Evolutionary conservation across 768 basidiomycete genomes (phyloP).

Genomic region (Boletus sensibilis): DNA sequence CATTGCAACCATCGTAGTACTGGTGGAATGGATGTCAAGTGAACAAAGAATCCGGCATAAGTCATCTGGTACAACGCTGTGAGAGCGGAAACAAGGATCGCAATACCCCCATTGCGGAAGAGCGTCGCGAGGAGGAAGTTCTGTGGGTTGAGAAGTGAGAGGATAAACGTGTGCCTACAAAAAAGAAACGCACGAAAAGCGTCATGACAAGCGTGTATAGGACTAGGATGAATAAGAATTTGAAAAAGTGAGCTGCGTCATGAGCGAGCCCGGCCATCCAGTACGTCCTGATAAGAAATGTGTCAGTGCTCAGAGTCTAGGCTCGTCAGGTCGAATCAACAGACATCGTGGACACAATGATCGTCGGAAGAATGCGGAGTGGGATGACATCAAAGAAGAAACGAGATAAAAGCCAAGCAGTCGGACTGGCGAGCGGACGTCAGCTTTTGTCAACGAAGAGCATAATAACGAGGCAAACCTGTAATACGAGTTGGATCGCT

Average conservation of each 20-base stretch:
- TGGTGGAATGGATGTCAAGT: constrained; percentile 79
- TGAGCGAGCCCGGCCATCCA: constrained; percentile 93
- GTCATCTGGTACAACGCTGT: constrained; percentile 81
- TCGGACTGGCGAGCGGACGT: constrained; percentile 51
- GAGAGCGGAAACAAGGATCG: constrained; percentile 82
- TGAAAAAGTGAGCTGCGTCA: constrained; percentile 86
- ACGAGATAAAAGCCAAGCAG: constrained; percentile 88
- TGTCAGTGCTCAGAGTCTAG: constrained; percentile 3
- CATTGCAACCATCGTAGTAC: constrained; percentile 94
- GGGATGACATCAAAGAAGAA: constrained; percentile 89
- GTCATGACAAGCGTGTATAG: constrained; percentile 85
- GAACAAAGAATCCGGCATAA: constrained; percentile 91
- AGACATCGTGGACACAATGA: constrained; percentile 81
- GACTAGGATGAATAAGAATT: constrained; percentile 87
- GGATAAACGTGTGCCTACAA: neutral
- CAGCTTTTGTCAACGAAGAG: neutral
- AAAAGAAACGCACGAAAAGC: constrained; percentile 59
- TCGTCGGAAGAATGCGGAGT: constrained; percentile 83
- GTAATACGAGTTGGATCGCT: constrained; percentile 83
- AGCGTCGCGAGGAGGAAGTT: constrained; percentile 88
- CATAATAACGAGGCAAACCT: constrained; percentile 45
- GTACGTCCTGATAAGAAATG: constrained; percentile 56
- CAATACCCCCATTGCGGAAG: constrained; percentile 85
- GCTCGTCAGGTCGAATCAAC: constrained; percentile 24
- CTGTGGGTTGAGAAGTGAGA: constrained; percentile 35